Base-by-base conservation (phyloP, 345 rosid genomes). In the Arabidopsis arenosa region DNA sequence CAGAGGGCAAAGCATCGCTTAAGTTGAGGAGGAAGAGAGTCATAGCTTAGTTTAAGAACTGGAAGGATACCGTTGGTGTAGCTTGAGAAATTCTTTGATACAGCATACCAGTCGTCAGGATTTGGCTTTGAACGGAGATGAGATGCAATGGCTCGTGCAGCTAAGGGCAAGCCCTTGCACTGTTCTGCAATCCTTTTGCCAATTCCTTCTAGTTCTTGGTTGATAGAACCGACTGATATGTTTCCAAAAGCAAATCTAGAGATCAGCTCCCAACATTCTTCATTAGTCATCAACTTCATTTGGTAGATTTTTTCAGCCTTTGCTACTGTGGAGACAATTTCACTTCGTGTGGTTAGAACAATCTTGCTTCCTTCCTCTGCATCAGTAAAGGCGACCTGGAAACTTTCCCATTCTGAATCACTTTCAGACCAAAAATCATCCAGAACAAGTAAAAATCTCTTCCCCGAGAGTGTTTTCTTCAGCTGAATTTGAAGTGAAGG, bases 361-460 rank as follows among this genome's bases (percentile, higher is more conserved):
- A 83, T 77, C 73, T 80, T 84, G 62, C 89, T 79, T 55, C 85
- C 86, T 33, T 41, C 37, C 54, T 68, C 68, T 2, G 79, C 80
- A 4, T 60, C 79, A 17, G 37, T 36, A 33, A 85, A 71, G 12
- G 85, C 82, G 6, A 65, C 56, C 39, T 32, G 43, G 8, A 84
- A 67, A 7, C 9, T 15, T 15, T 44, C 79, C 88, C 88, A 86
- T 1, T 35, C 61, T 39, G 55, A 28, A 14, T 17, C 52, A 55
- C 54, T 68, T n/a, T 83, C 83, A 26, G 80, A 77, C 91, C 89
- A 82, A 23, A 82, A 35, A 67, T 82, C 85, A 74, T 84, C 87
- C 15, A 86, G 33, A 52, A 84, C 66, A 7, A 84, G 55, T 11
- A 84, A 58, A 54, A 83, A 83, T 36, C 79, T 79, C 79, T 77